A percentile compares a stretch with the other conserved stretches of the same genome.
These are phyloP conservation scores for Fusarium drepaniforme DNA, from an alignment of 2,329 filamentous ascomycete species.

Conservation along the genomic window DNA sequence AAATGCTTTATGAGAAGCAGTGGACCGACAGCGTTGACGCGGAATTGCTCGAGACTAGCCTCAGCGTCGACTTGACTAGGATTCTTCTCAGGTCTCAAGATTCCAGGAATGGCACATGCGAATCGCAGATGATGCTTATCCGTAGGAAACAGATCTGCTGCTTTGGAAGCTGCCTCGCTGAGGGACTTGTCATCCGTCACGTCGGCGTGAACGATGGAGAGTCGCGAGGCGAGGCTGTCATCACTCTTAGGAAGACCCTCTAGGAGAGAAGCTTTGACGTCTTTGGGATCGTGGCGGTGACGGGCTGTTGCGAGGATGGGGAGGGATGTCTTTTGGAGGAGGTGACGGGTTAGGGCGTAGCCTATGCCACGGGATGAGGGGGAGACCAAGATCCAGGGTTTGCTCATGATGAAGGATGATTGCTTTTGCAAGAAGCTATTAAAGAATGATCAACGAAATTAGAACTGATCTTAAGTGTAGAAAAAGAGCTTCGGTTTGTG, in stretches of 20 bases:
- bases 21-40: slow-evolving; percentile 79
- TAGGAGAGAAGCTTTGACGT: slow-evolving; percentile 51
- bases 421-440: not conserved
- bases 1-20: slow-evolving; percentile 85
- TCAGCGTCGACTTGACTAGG: slow-evolving; percentile 73
- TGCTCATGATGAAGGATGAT: slow-evolving; percentile 51
- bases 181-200: slow-evolving; percentile 74
- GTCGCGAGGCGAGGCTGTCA: slow-evolving; percentile 47
- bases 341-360: slow-evolving; percentile 60
- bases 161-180: slow-evolving; percentile 63
- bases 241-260: slow-evolving; percentile 41
- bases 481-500: not conserved
- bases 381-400: slow-evolving; percentile 63
- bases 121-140: slow-evolving; percentile 73
- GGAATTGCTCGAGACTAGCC: slow-evolving; percentile 75
- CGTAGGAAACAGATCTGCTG: slow-evolving; percentile 64
- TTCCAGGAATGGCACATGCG: slow-evolving; percentile 76
- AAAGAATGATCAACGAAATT: not conserved
- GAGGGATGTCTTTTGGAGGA: slow-evolving; percentile 59
- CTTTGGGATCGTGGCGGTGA: slow-evolving; percentile 46
- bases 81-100: slow-evolving; percentile 80
- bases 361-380: slow-evolving; percentile 64
- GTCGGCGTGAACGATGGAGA: slow-evolving; percentile 57
- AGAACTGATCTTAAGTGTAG: no score
- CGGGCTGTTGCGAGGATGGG: slow-evolving; percentile 63